Conservation (phyloP, 2,329 filamentous ascomycete species). For the Zasmidium citrigriseum region DNA sequence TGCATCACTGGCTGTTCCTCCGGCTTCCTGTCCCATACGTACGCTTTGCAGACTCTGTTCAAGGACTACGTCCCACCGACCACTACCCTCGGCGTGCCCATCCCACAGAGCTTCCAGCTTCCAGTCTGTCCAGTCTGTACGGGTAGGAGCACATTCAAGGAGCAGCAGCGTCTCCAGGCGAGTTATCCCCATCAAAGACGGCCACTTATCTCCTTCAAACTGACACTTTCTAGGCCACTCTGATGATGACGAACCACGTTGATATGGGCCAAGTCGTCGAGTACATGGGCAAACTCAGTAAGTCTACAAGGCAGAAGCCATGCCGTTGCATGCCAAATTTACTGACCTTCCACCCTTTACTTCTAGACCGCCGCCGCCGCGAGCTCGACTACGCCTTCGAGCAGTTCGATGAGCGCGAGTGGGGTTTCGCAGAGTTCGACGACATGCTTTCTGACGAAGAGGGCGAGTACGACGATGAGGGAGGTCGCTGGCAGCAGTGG, state of each 20-base stretch:
- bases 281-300: conserved; percentile 19
- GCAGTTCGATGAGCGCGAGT: conserved; percentile 33
- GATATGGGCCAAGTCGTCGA: conserved; percentile 17
- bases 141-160: conserved; percentile 21
- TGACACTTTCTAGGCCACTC: conserved; percentile 3
- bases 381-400: conserved; percentile 21
- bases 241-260: conserved; percentile 8
- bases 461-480: conserved; percentile 6
- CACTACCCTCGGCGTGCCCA: not conserved
- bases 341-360: too few relatives aligned
- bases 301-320: too few relatives aligned
- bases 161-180: conserved; percentile 24
- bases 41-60: conserved; percentile 18
- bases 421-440: conserved; percentile 27
- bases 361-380: conserved; percentile 20
- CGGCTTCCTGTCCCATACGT: conserved; percentile 23
- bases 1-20: conserved; percentile 22
- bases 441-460: conserved; percentile 24
- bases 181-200: not conserved
- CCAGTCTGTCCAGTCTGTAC: conserved; percentile 32
- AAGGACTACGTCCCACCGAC: conserved; percentile 22
- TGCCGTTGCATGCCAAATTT: too few relatives aligned
- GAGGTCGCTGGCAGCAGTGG: conserved; percentile 23
- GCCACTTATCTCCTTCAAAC: not conserved
- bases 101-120: conserved; percentile 15